phyloP scores from a whole-genome alignment of 2,329 filamentous ascomycete species.

The Magnaporthiopsis rhizophila region DNA sequence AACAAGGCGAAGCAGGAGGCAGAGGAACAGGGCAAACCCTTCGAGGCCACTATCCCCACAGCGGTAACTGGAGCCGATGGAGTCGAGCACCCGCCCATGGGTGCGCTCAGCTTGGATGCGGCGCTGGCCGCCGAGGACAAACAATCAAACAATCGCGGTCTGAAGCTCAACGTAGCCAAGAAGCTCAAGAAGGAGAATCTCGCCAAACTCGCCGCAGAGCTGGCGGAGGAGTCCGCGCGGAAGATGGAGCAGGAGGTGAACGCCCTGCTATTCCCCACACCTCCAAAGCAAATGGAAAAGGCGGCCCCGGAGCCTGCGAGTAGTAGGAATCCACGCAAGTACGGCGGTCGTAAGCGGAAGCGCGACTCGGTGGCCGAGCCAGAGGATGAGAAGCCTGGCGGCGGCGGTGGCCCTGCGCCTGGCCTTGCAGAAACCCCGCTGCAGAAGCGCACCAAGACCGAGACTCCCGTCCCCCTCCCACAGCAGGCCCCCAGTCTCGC shows the following conservation, averaged over 20 bases:
- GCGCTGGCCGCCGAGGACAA: conserved; percentile 52
- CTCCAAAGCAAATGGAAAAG: conserved; percentile 12
- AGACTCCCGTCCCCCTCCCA: conserved; percentile 29
- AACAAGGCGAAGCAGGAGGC: conserved; percentile 55
- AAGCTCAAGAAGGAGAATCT: conserved; percentile 62
- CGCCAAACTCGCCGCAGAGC: conserved; percentile 53
- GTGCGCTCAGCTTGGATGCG: conserved; percentile 48
- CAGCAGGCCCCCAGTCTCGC: conserved; percentile 13
- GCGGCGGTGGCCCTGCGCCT: conserved; percentile 11
- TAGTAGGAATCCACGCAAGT: conserved; percentile 13
- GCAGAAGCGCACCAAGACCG: conserved; percentile 28
- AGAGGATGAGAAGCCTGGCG: conserved; percentile 20
- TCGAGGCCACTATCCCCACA: conserved; percentile 39
- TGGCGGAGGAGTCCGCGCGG: conserved; percentile 37
- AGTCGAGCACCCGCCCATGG: conserved; percentile 45
- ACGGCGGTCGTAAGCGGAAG: conserved; percentile 24
- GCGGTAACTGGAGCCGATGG: conserved; percentile 40
- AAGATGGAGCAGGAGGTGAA: conserved; percentile 18
- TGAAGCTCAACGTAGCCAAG: conserved; percentile 73
- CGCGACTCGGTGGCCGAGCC: conserved; percentile 22
- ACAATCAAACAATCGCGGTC: conserved; percentile 61
- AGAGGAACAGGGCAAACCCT: conserved; percentile 55
- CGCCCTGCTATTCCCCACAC: conserved; percentile 5
- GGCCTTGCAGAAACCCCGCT: conserved; percentile 10
- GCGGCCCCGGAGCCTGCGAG: not conserved